A percentile compares a stretch with the other conserved stretches of the same genome.
Conservation (phyloP, 805 yeast species). For the Torulaspora microellipsoides region DNA sequence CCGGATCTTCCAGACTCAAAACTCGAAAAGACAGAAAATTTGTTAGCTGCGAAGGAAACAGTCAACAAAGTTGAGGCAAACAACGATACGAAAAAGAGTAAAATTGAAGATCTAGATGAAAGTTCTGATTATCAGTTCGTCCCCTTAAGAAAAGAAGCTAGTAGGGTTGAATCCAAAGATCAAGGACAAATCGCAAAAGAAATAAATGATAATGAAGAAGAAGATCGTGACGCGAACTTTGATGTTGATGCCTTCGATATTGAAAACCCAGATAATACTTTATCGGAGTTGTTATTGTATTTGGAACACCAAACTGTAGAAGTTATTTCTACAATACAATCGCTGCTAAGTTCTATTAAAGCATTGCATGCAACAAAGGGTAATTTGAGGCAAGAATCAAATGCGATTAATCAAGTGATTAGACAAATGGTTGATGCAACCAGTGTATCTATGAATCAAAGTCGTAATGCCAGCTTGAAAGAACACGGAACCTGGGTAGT, state of each 20-base stretch:
- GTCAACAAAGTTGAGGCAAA: no score
- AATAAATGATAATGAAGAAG: conserved; percentile 7
- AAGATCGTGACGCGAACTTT: conserved; percentile 39
- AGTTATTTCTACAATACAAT: conserved; percentile 85
- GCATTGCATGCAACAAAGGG: conserved; percentile 73
- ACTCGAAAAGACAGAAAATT: no score
- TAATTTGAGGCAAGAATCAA: conserved; percentile 64
- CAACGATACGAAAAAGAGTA: background rate
- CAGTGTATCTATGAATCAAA: conserved; percentile 79
- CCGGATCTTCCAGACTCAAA: no score
- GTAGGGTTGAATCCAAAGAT: background rate
- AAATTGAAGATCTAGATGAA: conserved; percentile 5
- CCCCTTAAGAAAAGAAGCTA: conserved; percentile 7
- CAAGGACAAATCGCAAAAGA: background rate
- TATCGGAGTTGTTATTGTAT: conserved; percentile 75
- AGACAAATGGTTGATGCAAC: conserved; percentile 88
- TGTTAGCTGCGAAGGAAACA: no score
- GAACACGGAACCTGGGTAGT: conserved; percentile 93
- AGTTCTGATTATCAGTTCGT: conserved; percentile 16
- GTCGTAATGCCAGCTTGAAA: conserved; percentile 75
- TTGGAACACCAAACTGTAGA: conserved; percentile 91
- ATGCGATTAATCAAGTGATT: conserved; percentile 73
- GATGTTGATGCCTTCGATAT: conserved; percentile 74
- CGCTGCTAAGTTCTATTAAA: conserved; percentile 69
- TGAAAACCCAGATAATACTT: conserved; percentile 82